Evolutionary conservation across 2,329 filamentous ascomycete species (phyloP).

Genomic region (Clarireedia hainanense): DNA sequence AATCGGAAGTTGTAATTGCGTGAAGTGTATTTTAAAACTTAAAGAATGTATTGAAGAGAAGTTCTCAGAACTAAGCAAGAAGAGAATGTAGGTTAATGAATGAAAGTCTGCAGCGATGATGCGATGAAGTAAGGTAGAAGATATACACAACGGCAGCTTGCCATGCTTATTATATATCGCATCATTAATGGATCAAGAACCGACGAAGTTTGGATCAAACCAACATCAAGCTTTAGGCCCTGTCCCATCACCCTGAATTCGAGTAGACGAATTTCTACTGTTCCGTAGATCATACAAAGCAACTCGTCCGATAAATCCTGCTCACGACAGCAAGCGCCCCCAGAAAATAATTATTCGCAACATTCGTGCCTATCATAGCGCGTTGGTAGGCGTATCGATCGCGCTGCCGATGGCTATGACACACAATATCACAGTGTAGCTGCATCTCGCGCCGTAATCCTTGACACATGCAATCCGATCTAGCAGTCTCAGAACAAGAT

Average conservation of each 20-base stretch:
- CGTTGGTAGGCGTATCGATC: neutral
- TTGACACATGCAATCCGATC: neutral
- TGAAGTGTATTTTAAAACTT: neutral
- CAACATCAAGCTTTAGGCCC: neutral
- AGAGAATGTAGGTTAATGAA: conserved; percentile 26
- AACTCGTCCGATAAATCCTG: neutral
- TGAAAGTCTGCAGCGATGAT: conserved; percentile 20
- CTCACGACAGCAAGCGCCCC: neutral
- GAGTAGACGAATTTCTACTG: neutral
- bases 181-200: conserved; percentile 6
- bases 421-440: neutral
- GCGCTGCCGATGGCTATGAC: neutral
- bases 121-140: conserved; percentile 19
- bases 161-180: conserved; percentile 20
- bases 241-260: neutral
- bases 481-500: neutral
- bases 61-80: conserved; percentile 28
- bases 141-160: conserved; percentile 1
- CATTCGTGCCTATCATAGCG: neutral
- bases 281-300: neutral
- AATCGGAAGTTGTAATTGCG: conserved; percentile 10
- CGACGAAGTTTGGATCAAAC: conserved; percentile 17
- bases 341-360: neutral
- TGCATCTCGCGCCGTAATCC: too few species aligned
- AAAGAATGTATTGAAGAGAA: conserved; percentile 27